Base-by-base conservation (phyloP, 2,329 filamentous ascomycete genomes). In the Beauveria medogensis region DNA sequence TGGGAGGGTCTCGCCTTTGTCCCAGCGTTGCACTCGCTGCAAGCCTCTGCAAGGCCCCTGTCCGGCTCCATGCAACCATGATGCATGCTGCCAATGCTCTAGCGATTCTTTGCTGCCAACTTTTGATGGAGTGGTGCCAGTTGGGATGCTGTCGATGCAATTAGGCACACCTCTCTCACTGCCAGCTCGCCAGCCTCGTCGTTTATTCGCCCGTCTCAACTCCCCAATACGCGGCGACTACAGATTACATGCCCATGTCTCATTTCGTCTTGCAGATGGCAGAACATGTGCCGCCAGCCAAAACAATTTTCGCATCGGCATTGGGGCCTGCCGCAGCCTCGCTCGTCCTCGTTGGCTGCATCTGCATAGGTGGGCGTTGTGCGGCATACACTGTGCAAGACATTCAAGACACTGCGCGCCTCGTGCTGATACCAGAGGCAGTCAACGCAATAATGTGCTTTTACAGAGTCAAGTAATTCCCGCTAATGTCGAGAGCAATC, bases 11-110 rank as follows among this genome's bases (percentile, higher is more conserved):
- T 43, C 47, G 46, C 22, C 22, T 34, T 16, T 22, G 7, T 40
- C 46, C 34, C 37, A 58, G 55, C 46, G 55, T 58, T 26, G 34
- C 46, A 58, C 37, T 58, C 46, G 46, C 55, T 58, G 55, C 47
- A 58, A 51, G 47, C 46, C 30, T 22, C 43, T 58, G 55, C 46
- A 47, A 47, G 43, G 43, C 55, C 55, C 55, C 55, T 57, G 55
- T 57, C 8, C 24, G 6, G n/a, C 55, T 37, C 55, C 43, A 57
- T 48, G 55, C 28, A 57, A 48, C 43, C 28, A 44, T 46, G 24
- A 43, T 48, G 43, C 43, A 48, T 48, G 55, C 12, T 28, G 55
- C 53, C 40, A 55, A 55, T 44, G 53, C 24, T 55, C 40, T 28
- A 43, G 37, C 53, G 28, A 48, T 57, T 40, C 40, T 48, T 57